phyloP scores from a whole-genome alignment of 805 yeast genomes.

The Saccharomyces paradoxus region DNA sequence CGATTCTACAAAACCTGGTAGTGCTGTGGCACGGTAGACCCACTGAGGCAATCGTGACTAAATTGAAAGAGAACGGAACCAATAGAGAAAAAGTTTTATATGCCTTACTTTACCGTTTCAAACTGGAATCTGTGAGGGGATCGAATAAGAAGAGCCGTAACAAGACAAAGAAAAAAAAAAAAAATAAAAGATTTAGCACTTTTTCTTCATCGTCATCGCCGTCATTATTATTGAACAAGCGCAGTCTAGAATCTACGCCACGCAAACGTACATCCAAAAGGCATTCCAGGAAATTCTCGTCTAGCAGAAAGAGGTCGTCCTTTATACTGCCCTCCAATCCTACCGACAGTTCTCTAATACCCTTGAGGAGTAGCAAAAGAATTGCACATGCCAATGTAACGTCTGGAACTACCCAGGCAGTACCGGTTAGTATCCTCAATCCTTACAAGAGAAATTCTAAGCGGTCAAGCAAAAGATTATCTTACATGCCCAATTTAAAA shows the following conservation, averaged over 20 bases:
- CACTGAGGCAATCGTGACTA: slow-evolving; percentile 42
- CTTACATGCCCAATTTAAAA: slow-evolving; percentile 34
- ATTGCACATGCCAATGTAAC: slow-evolving; percentile 11
- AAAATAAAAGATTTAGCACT: slow-evolving; percentile 1
- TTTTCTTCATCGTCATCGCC: slow-evolving; percentile 7
- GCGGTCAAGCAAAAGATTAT: slow-evolving; percentile 27
- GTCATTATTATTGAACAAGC: slow-evolving; percentile 26
- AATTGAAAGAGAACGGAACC: slow-evolving; percentile 46
- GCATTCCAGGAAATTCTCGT: slow-evolving; percentile 20
- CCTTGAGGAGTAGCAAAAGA: slow-evolving; percentile 19
- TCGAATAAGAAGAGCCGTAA: slow-evolving; percentile 8
- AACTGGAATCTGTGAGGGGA: slow-evolving; percentile 36
- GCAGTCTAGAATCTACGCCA: slow-evolving; percentile 35
- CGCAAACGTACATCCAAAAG: slow-evolving; percentile 29
- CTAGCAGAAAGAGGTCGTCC: slow-evolving; percentile 20
- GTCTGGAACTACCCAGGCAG: slow-evolving; percentile 18
- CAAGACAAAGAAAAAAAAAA: not conserved
- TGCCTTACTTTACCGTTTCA: slow-evolving; percentile 62
- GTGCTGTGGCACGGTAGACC: slow-evolving; percentile 77
- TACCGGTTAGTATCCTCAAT: slow-evolving; percentile 18
- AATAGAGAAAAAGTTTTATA: slow-evolving; percentile 77
- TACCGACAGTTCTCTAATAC: slow-evolving; percentile 27
- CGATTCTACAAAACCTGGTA: slow-evolving; percentile 65
- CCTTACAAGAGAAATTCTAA: slow-evolving; percentile 15
- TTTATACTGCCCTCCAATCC: slow-evolving; percentile 6